These are phyloP conservation scores for Coemansia guatemalensis DNA, from an alignment of 192 early-diverging fungal genomes.

Conservation along the genomic window DNA sequence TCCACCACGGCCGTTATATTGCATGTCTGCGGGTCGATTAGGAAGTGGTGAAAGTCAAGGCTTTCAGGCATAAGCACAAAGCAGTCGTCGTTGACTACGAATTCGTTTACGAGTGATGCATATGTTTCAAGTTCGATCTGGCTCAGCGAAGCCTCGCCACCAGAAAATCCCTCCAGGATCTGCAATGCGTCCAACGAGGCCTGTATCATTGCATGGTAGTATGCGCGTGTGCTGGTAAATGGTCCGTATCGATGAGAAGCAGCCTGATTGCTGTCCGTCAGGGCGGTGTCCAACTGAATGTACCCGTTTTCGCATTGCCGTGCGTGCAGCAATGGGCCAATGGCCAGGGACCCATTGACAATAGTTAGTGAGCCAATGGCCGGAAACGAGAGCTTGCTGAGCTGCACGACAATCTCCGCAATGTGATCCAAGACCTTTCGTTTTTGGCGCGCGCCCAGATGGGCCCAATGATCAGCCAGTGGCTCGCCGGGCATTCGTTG, in stretches of 20 bases:
- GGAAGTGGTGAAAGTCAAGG: conserved; percentile 36
- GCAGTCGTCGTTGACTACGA: conserved; percentile 5
- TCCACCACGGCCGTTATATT: conserved; percentile 30
- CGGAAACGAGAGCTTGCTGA: conserved; percentile 29
- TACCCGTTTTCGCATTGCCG: conserved; percentile 36
- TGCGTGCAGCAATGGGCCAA: conserved; percentile 35
- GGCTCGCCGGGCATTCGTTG: conserved; percentile 10
- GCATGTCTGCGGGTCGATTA: conserved; percentile 12
- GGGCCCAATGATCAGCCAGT: conserved; percentile 23
- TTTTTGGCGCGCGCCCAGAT: conserved; percentile 13
- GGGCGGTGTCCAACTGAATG: not conserved
- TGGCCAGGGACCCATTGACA: conserved; percentile 9
- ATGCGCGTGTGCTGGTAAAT: conserved; percentile 13
- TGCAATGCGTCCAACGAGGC: conserved; percentile 23
- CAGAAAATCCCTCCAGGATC: not conserved
- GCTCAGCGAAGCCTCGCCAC: conserved; percentile 1
- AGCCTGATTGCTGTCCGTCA: not conserved
- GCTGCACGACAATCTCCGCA: conserved; percentile 32
- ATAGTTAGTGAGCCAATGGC: conserved; percentile 25
- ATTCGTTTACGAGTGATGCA: not conserved
- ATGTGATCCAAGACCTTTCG: conserved; percentile 35
- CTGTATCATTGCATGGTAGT: conserved; percentile 28
- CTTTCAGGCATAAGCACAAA: conserved; percentile 46
- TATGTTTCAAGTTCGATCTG: conserved; percentile 29
- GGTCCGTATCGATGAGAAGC: conserved; percentile 13